Evolutionary conservation across 352 stramenopile genomes (phyloP), one percentile per base, ranked within the genome.

Genomic region (Globisporangium heterothallicum): DNA sequence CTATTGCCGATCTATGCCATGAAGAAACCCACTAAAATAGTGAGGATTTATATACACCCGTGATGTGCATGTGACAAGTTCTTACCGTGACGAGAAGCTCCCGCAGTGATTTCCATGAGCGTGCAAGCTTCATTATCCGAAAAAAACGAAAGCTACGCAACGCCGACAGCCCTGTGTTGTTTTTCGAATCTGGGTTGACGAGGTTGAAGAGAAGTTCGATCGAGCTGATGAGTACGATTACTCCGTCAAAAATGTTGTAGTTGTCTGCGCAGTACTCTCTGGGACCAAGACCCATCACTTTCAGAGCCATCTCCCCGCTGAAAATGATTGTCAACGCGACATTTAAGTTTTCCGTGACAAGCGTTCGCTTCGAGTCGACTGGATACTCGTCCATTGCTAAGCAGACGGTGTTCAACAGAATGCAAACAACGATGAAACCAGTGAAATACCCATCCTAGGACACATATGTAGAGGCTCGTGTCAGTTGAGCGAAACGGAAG

Each of bases 51-150:
- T 40, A 19, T 35, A 24, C 26, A 40, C 12, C 4, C 42, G 16
- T 13, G 38, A 26, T 19, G 13, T 24, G 24, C 24, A 44, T 16
- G 3, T 26, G 16, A 35, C 9, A 43, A 24, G 26, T 29, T 16
- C 65, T 19, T 52, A 78, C 65, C 62, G 85, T 96, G 42, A 74
- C 42, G 9, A 97, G 65, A 18, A 98, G 62, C 12, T 86, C 72
- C 12, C 85, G 78, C 26, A 98, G 59, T 1, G 78, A 92, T 26
- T 74, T 75, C 91, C 90, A 97, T n/a, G 78, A 78, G n/a, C 82
- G 74, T 9, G 88, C 87, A 16, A 97, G 79, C 49, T 97, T 97
- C 50, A 97, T 87, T 27, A 95, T 70, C 19, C 85, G 67, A 50
- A 96, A 91, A 24, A 95, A 61, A 2, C 85, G 67, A 49, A 96